Percentiles rank a stretch among this genome's conserved stretches.
Evolutionary conservation across 106 monocot species (phyloP).

Genomic region (Agapanthus africanus): DNA sequence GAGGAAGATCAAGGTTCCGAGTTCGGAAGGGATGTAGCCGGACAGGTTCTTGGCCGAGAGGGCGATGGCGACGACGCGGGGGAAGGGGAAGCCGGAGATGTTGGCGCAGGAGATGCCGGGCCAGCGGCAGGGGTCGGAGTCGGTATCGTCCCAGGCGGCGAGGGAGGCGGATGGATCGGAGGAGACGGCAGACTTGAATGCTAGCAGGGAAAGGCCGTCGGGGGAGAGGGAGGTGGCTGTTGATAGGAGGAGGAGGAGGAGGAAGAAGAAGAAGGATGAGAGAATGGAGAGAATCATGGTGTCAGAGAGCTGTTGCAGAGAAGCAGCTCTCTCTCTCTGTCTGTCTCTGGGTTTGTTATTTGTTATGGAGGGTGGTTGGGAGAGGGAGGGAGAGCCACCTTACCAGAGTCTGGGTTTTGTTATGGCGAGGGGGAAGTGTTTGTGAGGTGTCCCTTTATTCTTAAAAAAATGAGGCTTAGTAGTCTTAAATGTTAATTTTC

Average conservation of each 20-base stretch:
- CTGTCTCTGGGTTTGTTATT: not conserved
- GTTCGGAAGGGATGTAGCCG: constrained; percentile 89
- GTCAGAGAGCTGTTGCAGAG: not conserved
- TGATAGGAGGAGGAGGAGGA: not conserved
- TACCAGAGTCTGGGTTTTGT: not conserved
- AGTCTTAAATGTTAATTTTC: not conserved
- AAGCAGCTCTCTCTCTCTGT: not conserved
- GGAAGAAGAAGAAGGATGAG: not conserved
- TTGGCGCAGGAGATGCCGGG: constrained; percentile 66
- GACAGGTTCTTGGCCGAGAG: constrained; percentile 66
- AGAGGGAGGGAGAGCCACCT: not conserved
- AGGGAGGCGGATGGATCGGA: constrained; percentile 49
- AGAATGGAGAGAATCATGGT: not conserved
- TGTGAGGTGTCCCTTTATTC: not conserved
- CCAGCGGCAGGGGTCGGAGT: constrained; percentile 79
- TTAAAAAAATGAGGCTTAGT: not conserved
- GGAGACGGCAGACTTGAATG: constrained; percentile 76
- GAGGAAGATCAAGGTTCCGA: constrained; percentile 64
- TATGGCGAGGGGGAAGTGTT: not conserved
- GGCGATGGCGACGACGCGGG: constrained; percentile 68
- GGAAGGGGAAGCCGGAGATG: constrained; percentile 29
- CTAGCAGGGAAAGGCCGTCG: constrained; percentile 72
- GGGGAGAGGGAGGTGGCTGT: constrained; percentile 30
- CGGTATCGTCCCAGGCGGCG: constrained; percentile 34
- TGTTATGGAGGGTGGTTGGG: not conserved